Evolutionary conservation across 306 rosid species (phyloP).

Genomic region (Urtica urens): DNA sequence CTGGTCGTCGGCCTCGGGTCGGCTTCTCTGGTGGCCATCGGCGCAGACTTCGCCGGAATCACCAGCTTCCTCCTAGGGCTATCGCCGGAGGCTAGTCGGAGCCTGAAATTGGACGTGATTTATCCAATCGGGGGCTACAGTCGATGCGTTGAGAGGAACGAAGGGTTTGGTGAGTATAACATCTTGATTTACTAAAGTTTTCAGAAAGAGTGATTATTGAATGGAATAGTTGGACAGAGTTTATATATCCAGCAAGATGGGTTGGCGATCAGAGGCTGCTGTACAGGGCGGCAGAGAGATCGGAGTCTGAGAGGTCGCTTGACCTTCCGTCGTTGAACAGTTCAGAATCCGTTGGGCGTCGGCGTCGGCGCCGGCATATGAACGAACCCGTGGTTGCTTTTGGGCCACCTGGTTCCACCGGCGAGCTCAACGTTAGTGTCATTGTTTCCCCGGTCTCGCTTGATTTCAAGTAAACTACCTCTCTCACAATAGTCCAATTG

Average conservation of each 20-base stretch:
- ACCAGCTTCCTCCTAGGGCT: constrained; percentile 65
- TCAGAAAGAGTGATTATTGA: neutral
- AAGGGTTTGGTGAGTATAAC: constrained; percentile 60
- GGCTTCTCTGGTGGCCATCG: constrained; percentile 72
- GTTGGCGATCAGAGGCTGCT: constrained; percentile 82
- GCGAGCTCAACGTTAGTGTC: constrained; percentile 88
- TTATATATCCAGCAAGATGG: constrained; percentile 83
- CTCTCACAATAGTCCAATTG: too few species aligned
- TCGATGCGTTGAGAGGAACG: constrained; percentile 63
- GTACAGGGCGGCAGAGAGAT: constrained; percentile 62
- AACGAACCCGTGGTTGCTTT: constrained; percentile 68
- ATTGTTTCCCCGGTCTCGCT: constrained; percentile 63
- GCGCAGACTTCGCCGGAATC: constrained; percentile 69
- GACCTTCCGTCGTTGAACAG: constrained; percentile 58
- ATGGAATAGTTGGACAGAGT: constrained; percentile 29
- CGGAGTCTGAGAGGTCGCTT: constrained; percentile 55
- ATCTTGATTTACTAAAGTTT: neutral
- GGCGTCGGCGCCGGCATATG: constrained; percentile 38
- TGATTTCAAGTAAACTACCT: constrained; percentile 75
- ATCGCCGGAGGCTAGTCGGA: constrained; percentile 53
- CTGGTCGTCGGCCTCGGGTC: constrained; percentile 55
- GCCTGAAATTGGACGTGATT: constrained; percentile 54
- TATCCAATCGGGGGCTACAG: constrained; percentile 66
- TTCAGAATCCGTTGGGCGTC: constrained; percentile 17
- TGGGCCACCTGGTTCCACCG: constrained; percentile 78